phyloP scores from a whole-genome alignment of 2,329 filamentous ascomycete genomes.

The Penicillium digitatum region DNA sequence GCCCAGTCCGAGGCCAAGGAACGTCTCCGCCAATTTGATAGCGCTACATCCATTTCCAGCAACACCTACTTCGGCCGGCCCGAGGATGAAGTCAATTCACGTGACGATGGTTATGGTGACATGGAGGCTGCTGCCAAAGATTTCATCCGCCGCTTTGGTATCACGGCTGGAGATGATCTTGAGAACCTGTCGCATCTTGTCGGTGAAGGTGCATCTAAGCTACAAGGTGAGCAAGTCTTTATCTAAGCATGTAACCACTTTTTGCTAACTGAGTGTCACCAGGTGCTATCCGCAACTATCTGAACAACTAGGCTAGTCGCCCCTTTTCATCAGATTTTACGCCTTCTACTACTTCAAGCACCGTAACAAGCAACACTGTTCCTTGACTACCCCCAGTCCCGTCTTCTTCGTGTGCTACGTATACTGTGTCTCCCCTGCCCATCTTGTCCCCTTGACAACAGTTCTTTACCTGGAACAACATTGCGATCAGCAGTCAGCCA shows the following conservation, averaged over 20 bases:
- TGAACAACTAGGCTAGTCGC: conserved; percentile 42
- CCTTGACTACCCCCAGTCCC: conserved; percentile 11
- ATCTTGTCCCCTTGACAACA: conserved; percentile 3
- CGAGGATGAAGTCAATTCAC: conserved; percentile 66
- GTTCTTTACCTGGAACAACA: conserved; percentile 4
- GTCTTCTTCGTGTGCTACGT: conserved; percentile 11
- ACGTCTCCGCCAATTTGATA: conserved; percentile 86
- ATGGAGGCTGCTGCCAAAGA: conserved; percentile 92
- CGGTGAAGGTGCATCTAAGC: conserved; percentile 76
- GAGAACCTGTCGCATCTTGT: conserved; percentile 81
- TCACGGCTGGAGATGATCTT: conserved; percentile 91
- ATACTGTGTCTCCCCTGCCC: conserved; percentile 11
- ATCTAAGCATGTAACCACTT: background rate
- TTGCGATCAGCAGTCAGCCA: conserved; percentile 5
- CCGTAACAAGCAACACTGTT: conserved; percentile 22
- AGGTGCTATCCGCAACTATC: conserved; percentile 49
- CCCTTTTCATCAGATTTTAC: conserved; percentile 7
- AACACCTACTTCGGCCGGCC: conserved; percentile 96
- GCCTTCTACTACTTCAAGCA: conserved; percentile 15
- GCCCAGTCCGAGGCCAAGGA: conserved; percentile 81
- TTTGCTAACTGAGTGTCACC: conserved; percentile 9
- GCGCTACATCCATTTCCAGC: conserved; percentile 84
- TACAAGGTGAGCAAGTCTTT: conserved; percentile 60
- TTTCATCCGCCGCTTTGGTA: conserved; percentile 89
- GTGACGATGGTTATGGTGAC: conserved; percentile 78